A percentile compares a stretch with the other conserved stretches of the same genome.
phyloP scores from a whole-genome alignment of 495 filamentous ascomycete genomes.

The Neurospora sp. region DNA sequence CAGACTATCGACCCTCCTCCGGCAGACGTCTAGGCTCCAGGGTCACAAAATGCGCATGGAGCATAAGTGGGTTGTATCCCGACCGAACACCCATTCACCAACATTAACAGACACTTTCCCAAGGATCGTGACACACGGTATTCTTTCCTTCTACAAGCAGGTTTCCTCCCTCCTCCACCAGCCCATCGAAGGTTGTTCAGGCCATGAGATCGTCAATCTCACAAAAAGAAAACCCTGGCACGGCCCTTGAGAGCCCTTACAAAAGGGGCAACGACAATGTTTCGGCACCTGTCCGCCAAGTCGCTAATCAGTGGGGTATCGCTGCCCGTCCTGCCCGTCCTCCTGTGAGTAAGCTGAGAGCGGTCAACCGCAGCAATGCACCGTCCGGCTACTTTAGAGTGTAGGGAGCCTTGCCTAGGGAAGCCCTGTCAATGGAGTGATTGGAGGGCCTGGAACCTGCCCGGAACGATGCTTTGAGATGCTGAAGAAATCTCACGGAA shows the following conservation, averaged over 20 bases:
- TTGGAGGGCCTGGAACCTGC: background rate
- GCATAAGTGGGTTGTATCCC: background rate
- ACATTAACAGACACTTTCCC: background rate
- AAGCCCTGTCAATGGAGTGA: background rate
- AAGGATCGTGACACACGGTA: background rate
- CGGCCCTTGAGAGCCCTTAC: background rate
- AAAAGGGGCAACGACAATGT: background rate
- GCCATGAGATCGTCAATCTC: background rate
- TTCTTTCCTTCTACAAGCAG: background rate
- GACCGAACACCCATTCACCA: background rate
- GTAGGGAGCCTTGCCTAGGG: background rate
- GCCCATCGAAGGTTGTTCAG: background rate
- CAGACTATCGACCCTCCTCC: background rate
- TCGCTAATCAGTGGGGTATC: conserved; percentile 7
- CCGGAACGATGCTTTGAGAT: background rate
- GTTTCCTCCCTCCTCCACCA: background rate
- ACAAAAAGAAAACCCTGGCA: background rate
- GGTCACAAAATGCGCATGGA: background rate
- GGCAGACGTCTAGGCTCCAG: background rate
- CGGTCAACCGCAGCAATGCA: background rate
- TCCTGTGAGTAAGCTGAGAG: background rate
- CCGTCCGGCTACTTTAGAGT: background rate
- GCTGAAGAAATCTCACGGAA: background rate
- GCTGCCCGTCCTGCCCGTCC: background rate
- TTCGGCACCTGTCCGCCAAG: conserved; percentile 5